phyloP scores from a whole-genome alignment of 2,329 filamentous ascomycete genomes.

The Neospermospora avenae region DNA sequence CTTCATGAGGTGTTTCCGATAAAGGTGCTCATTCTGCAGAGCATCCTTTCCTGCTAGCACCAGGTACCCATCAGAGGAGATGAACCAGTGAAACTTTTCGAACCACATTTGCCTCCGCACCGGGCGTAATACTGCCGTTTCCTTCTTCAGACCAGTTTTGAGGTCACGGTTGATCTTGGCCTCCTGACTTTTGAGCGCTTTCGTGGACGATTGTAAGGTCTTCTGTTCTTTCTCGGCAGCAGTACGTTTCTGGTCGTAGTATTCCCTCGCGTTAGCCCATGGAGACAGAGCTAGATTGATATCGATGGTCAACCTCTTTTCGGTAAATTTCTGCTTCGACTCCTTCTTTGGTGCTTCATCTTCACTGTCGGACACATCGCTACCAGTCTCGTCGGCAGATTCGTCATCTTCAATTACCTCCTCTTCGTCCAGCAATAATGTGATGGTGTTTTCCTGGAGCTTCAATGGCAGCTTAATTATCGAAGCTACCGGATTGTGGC shows the following conservation, averaged over 20 bases:
- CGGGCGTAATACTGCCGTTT: slow-evolving; percentile 81
- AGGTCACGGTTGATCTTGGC: slow-evolving; percentile 83
- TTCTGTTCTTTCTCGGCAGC: slow-evolving; percentile 86
- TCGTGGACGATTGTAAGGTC: slow-evolving; percentile 75
- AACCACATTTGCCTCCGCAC: slow-evolving; percentile 90
- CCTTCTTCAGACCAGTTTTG: slow-evolving; percentile 84
- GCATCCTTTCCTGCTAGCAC: slow-evolving; percentile 86
- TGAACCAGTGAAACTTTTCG: slow-evolving; percentile 94
- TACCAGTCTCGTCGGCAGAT: slow-evolving; percentile 60
- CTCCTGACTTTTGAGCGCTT: slow-evolving; percentile 85
- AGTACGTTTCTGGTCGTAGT: slow-evolving; percentile 83
- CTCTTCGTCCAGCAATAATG: slow-evolving; percentile 68
- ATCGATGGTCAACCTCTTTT: slow-evolving; percentile 68
- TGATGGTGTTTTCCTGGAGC: slow-evolving; percentile 84
- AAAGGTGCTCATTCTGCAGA: slow-evolving; percentile 89
- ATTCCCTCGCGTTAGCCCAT: slow-evolving; percentile 86
- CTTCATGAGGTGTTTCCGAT: slow-evolving; percentile 78
- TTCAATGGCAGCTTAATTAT: slow-evolving; percentile 86
- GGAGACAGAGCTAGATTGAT: slow-evolving; percentile 79
- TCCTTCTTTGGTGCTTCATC: slow-evolving; percentile 42
- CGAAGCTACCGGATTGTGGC: slow-evolving; percentile 79
- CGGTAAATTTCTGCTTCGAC: slow-evolving; percentile 41
- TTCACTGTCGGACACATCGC: slow-evolving; percentile 58
- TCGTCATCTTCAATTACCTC: slow-evolving; percentile 54
- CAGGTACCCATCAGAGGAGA: slow-evolving; percentile 92